Evolutionary conservation across 768 basidiomycete species (phyloP).

Genomic region (Termitomyces titanicus): DNA sequence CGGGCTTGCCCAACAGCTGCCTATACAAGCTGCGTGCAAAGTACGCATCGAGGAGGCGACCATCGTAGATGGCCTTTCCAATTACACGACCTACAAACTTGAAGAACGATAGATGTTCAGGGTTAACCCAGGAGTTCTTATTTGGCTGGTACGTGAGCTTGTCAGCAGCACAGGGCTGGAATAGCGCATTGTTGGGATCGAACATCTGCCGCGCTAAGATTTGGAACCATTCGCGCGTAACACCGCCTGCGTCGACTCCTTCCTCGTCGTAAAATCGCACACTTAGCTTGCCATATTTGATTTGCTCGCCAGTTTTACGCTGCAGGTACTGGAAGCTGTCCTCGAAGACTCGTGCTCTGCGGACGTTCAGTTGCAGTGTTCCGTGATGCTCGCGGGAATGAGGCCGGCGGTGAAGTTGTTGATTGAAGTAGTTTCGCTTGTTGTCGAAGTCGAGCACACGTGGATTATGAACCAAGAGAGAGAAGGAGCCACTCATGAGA

Average conservation of each 20-base stretch:
- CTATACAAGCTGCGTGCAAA: constrained; percentile 96
- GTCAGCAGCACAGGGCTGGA: constrained; percentile 97
- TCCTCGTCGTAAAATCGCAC: constrained; percentile 97
- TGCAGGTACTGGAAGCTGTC: constrained; percentile 94
- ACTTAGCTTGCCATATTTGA: constrained; percentile 96
- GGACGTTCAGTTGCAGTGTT: constrained; percentile 85
- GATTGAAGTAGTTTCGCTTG: constrained; percentile 94
- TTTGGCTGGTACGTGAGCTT: constrained; percentile 95
- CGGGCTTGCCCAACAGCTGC: constrained; percentile 89
- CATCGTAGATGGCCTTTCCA: constrained; percentile 97
- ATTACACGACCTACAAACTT: constrained; percentile 98
- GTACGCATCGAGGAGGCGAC: constrained; percentile 94
- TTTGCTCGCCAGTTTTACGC: constrained; percentile 88
- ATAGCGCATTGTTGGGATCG: constrained; percentile 96
- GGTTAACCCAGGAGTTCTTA: constrained; percentile 90
- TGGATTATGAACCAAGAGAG: constrained; percentile 91
- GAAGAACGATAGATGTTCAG: constrained; percentile 96
- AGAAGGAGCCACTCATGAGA: constrained; percentile 97
- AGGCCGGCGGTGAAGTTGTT: constrained; percentile 84
- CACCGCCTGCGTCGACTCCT: constrained; percentile 97
- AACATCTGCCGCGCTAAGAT: constrained; percentile 98
- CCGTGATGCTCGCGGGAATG: constrained; percentile 76
- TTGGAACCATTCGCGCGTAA: constrained; percentile 98
- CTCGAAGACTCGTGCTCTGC: constrained; percentile 90
- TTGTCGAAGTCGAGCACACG: constrained; percentile 98